Conservation (phyloP, 169 alveolate genomes). For the Eimeria tenella region DNA sequence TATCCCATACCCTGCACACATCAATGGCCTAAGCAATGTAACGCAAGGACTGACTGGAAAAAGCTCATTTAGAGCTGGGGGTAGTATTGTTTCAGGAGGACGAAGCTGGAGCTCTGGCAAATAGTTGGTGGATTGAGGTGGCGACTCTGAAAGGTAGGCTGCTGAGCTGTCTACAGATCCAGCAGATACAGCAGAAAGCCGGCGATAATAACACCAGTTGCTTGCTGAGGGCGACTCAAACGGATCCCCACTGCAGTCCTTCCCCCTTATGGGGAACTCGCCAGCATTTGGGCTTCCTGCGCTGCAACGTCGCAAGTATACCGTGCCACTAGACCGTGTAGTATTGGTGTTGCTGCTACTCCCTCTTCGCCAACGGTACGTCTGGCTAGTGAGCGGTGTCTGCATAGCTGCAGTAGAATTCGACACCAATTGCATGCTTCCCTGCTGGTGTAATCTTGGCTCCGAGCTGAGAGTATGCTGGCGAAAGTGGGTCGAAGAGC, state of each 20-base stretch:
- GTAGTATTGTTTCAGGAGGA: conserved; percentile 29
- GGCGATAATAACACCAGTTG: conserved; percentile 48
- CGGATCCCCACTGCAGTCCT: not conserved
- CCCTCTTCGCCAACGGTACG: conserved; percentile 48
- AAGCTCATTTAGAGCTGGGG: conserved; percentile 49
- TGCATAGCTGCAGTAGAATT: not conserved
- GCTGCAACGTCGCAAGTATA: conserved; percentile 47
- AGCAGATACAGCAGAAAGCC: conserved; percentile 54
- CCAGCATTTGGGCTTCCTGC: not conserved
- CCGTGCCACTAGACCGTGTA: not conserved
- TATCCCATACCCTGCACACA: conserved; percentile 11
- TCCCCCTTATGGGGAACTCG: not conserved
- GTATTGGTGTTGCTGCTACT: conserved; percentile 45
- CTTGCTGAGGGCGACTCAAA: conserved; percentile 18
- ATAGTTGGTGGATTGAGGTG: not conserved
- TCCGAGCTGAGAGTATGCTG: conserved; percentile 2
- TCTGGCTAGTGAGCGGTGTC: conserved; percentile 17
- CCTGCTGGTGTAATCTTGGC: conserved; percentile 28
- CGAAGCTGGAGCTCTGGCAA: not conserved
- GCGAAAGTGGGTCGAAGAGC: not conserved
- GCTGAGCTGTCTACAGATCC: conserved; percentile 45
- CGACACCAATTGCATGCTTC: not conserved
- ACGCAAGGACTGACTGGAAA: conserved; percentile 27
- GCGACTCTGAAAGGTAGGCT: not conserved
- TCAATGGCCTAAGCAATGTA: conserved; percentile 30